Evolutionary conservation across 192 early-diverging fungal species (phyloP), one percentile per base, ranked within the genome.

Genomic region (Rhizoclosmatium globosum): DNA sequence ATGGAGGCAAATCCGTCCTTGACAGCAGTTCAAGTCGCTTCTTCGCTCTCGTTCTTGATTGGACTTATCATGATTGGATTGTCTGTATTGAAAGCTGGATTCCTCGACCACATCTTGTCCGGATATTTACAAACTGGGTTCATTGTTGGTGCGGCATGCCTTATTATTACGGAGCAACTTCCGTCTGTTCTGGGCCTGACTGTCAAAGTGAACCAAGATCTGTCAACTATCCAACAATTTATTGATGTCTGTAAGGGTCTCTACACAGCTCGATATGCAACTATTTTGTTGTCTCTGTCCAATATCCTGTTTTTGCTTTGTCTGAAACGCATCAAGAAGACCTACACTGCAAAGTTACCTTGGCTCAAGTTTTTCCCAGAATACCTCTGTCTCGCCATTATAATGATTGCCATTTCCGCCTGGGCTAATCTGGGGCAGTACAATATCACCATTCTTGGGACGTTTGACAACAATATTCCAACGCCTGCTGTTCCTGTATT

Each of bases 71-170:
- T 71, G 38, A 69, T 88, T 9, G 45, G 70, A 17, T 56, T 86
- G 7, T 79, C 79, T 2, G 3, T 83, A 2, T 23, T 85, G 19
- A 60, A 74, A 44, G 82, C 84, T 3, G 87, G 87, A 15, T 86
- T 86, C 70, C n/a, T 86, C 19, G 87, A 84, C 64, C 82, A 85
- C 67, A 75, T 86, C 47, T 46, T 88, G 13, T 76, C 78, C 11
- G 85, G 85, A 1, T 86, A 79, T 66, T 21, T 86, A 4, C 72
- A 74, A 74, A 74, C 72, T 1, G 72, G 72, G 23, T 74, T 74
- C 59, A 77, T 83, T 64, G 13, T 59, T 11, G 71, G 76, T 1
- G 77, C 79, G 3, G 84, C 75, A 15, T 47, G 59, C n/a, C 67
- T 87, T 38, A 85, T 84, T 64, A 80, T 85, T 23, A 80, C 80